Percentiles rank a stretch among this genome's conserved stretches.
These are phyloP conservation scores for Cladosporium halotolerans DNA, from an alignment of 2,329 filamentous ascomycete species.

Conservation along the genomic window DNA sequence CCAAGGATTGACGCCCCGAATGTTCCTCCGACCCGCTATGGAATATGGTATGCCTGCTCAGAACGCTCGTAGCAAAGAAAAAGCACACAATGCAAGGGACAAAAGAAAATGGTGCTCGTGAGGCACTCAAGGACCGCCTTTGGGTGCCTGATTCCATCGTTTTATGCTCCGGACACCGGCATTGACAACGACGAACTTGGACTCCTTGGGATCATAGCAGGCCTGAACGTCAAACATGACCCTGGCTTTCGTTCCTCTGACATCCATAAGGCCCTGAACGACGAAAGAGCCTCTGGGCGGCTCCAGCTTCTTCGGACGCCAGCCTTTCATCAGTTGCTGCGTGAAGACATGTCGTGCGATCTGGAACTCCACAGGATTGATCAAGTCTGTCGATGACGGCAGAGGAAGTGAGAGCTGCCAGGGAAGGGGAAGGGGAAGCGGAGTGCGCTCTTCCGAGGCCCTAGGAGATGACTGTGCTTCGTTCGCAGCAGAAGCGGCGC, in stretches of 20 bases:
- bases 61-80: slow-evolving; percentile 8
- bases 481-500: slow-evolving; percentile 12
- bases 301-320: slow-evolving; percentile 30
- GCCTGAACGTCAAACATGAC: slow-evolving; percentile 40
- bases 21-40: neutral
- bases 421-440: slow-evolving; percentile 16
- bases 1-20: neutral
- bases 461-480: slow-evolving; percentile 13
- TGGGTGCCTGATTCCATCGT: slow-evolving; percentile 34
- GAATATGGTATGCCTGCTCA: slow-evolving; percentile 5
- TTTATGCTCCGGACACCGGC: slow-evolving; percentile 26
- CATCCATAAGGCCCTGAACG: slow-evolving; percentile 41
- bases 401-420: slow-evolving; percentile 22
- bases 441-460: slow-evolving; percentile 5
- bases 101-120: neutral
- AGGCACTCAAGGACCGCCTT: slow-evolving; percentile 30
- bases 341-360: slow-evolving; percentile 27
- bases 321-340: slow-evolving; percentile 21
- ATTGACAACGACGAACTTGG: slow-evolving; percentile 32
- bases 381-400: slow-evolving; percentile 11
- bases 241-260: slow-evolving; percentile 37
- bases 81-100: slow-evolving; percentile 1
- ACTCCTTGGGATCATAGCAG: slow-evolving; percentile 40
- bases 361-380: slow-evolving; percentile 21
- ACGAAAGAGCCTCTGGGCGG: slow-evolving; percentile 41